Base-by-base conservation (phyloP, 2,329 filamentous ascomycete species). In the Lachnellula arida region DNA sequence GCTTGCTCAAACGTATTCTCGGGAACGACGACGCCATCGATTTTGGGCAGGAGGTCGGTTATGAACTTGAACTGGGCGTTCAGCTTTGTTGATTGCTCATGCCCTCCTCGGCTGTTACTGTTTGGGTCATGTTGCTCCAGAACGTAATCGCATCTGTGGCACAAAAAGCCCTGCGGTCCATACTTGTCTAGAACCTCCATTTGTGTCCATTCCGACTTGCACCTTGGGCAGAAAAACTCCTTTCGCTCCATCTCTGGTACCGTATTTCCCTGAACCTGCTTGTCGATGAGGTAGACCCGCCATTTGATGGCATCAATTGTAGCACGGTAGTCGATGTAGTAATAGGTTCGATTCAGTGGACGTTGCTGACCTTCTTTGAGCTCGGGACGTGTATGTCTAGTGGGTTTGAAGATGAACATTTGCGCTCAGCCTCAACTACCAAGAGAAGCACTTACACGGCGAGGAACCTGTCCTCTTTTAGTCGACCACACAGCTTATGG, bases 301-400 rank as follows among this genome's bases (percentile, higher is more conserved):
- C 89, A 99, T 73, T 99, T 99, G 74, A 96, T 95, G 49, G 90
- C 91, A 74, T 99, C 94, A 68, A 99, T 91, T 37, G 93, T 91
- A 56, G 90, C 88, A 57, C 94, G 90, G 68, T 95, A 95, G 71
- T 97, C 92, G 70, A 99, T 93, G 74, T 90, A 99, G 76, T 96
- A 99, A 79, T 96, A 99, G 60, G 93, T 96, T 66, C 90, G 84
- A 69, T 88, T 91, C 63, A 88, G 86, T 5, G 90, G 88, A 51
- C 91, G 86, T 56, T 88, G 87, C 57, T 91, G 89, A 51, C 89
- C 90, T 68, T 92, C 88, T 63, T 87, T 86, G 54, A 88, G 76
- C 70, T 96, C 91, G 49, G 86, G 82, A 58, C 91, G 86, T 34
- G 86, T 85, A 71, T 86, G 86, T 66, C 81, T 89, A 68, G 54